Evolutionary conservation across 1,284 basidiomycete species (phyloP), one percentile per base, ranked within the genome.

Genomic region (Leccinum idahoense): DNA sequence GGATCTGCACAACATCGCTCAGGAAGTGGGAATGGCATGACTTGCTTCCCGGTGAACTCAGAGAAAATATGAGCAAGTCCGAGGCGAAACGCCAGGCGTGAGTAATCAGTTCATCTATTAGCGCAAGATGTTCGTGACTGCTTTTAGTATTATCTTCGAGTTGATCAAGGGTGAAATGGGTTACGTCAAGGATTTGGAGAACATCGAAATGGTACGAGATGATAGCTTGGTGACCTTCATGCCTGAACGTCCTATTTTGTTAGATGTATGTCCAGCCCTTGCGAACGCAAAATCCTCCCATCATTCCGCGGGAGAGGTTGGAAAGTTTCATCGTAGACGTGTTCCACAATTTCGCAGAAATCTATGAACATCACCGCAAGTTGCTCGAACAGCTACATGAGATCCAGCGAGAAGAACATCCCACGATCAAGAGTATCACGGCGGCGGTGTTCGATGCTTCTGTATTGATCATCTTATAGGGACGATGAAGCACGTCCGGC

Each of bases 121-220:
- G 58, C 20, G 5, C 32, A 26, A 29, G 1, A n/a, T 15, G 7
- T 18, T 29, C 3, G n/a, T 46, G 57, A 32, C 18, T 60, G 29
- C 60, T 55, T 65, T 35, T 66, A 94, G 93, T 53, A 87, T 92
- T 67, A 96, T 98, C 58, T 96, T 96, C 71, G 96, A 99, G 76
- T 79, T 98, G 58, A 96, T 99, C 72, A 91, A 96, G 71, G 92
- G 91, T 63, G 96, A 99, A 77, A 96, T 96, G 89, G 86, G 89
- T 60, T 98, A 98, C 74, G 92, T 97, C 11, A 89, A 88, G 63
- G 97, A 99, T 80, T 78, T 99, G 29, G 90, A 96, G 72, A 89
- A 91, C 61, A 90, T 98, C 63, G 90, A 94, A 65, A 82, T 65
- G 64, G 62, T 69, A 70, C 37, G 64, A 60, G 20, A 49, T 62